Evolutionary conservation across 2,329 filamentous ascomycete species (phyloP).

Genomic region (Teratosphaeria nubilosa): DNA sequence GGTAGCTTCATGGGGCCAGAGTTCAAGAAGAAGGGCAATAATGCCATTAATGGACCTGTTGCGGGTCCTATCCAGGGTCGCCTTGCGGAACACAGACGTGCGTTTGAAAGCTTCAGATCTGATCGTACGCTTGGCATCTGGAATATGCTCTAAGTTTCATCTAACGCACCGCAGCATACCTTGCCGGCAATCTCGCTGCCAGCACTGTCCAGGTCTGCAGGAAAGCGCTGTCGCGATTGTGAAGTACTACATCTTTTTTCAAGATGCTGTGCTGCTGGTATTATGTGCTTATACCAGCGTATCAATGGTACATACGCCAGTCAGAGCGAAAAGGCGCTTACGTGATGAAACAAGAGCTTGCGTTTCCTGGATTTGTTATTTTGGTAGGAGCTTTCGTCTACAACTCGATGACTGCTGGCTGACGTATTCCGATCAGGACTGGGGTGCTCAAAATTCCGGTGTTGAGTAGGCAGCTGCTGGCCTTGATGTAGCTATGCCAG

Average conservation of each 20-base stretch:
- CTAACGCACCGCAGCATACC: slow-evolving; percentile 4
- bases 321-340: background rate
- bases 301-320: background rate
- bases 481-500: too few species aligned
- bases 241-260: background rate
- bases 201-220: slow-evolving; percentile 10
- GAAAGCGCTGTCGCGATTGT: slow-evolving; percentile 26
- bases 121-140: slow-evolving; percentile 19
- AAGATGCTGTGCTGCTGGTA: background rate
- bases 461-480: too few species aligned
- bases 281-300: background rate
- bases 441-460: background rate
- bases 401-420: too few species aligned
- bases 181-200: slow-evolving; percentile 8
- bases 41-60: slow-evolving; percentile 49
- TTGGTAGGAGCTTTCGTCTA: background rate
- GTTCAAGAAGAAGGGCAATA: slow-evolving; percentile 21
- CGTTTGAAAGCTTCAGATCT: slow-evolving; percentile 4
- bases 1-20: slow-evolving; percentile 41
- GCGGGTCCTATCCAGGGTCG: slow-evolving; percentile 50
- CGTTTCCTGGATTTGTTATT: background rate
- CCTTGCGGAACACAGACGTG: slow-evolving; percentile 14
- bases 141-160: background rate
- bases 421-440: background rate
- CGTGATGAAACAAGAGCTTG: background rate